Evolutionary conservation across 2,329 filamentous ascomycete genomes (phyloP).

Genomic region (Apiospora hydei): DNA sequence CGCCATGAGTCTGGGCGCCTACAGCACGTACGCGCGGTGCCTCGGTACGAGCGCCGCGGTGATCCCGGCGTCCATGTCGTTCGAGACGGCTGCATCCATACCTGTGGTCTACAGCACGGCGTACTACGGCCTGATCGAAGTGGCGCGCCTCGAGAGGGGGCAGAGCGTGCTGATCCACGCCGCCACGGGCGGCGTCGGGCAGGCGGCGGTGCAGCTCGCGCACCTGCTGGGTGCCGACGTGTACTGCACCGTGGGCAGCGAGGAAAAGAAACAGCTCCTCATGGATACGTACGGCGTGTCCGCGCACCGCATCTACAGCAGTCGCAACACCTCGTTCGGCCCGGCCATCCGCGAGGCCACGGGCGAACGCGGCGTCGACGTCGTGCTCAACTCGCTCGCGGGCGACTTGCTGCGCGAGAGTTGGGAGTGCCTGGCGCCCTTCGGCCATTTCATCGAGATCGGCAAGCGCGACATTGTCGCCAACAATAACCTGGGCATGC

Average conservation of each 20-base stretch:
- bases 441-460: conserved; percentile 42
- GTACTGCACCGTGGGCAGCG: conserved; percentile 25
- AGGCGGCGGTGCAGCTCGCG: conserved; percentile 28
- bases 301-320: conserved; percentile 26
- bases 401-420: conserved; percentile 35
- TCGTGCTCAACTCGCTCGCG: conserved; percentile 33
- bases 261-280: conserved; percentile 27
- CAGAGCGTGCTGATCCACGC: conserved; percentile 29
- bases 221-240: conserved; percentile 26
- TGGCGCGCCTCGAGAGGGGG: conserved; percentile 22
- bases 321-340: conserved; percentile 25
- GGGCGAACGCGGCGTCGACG: conserved; percentile 26
- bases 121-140: conserved; percentile 27
- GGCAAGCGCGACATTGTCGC: conserved; percentile 39
- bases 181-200: conserved; percentile 28
- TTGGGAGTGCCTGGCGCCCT: conserved; percentile 42
- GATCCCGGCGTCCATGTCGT: conserved; percentile 39
- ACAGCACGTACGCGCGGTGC: conserved; percentile 39
- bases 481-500: conserved; percentile 40
- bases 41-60: conserved; percentile 39
- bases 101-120: conserved; percentile 28
- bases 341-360: conserved; percentile 26
- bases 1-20: conserved; percentile 48
- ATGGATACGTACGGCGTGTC: conserved; percentile 26
- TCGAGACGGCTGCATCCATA: conserved; percentile 26